Evolutionary conservation across 352 stramenopile species (phyloP).

Genomic region (Hyaloperonospora brassicae): DNA sequence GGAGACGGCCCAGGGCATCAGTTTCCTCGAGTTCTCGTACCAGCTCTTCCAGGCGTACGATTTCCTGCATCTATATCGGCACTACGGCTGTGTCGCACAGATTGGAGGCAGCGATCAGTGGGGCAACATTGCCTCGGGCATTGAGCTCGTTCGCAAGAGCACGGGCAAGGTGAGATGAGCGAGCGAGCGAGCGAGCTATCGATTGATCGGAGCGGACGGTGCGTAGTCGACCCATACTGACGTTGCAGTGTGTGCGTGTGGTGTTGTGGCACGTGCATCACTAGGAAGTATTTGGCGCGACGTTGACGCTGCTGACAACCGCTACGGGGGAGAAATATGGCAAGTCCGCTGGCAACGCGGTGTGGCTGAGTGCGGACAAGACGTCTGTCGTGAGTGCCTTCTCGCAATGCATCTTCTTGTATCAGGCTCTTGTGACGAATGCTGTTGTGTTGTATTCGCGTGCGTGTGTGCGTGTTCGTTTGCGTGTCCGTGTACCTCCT

Average conservation of each 20-base stretch:
- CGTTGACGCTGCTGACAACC: slow-evolving; percentile 95
- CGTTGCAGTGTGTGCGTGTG: too few species aligned
- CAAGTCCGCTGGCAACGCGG: slow-evolving; percentile 96
- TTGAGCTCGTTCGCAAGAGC: slow-evolving; percentile 92
- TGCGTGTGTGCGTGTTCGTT: neutral
- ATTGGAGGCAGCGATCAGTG: slow-evolving; percentile 99
- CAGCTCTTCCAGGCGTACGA: slow-evolving; percentile 99
- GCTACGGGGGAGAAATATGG: slow-evolving; percentile 98
- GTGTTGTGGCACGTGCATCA: neutral
- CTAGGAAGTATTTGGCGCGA: slow-evolving; percentile 90
- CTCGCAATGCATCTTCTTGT: slow-evolving; percentile 1
- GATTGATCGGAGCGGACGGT: too few species aligned
- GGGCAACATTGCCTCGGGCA: slow-evolving; percentile 98
- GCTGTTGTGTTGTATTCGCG: slow-evolving; percentile 1
- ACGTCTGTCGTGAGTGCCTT: slow-evolving; percentile 89
- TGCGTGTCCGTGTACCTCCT: too few species aligned
- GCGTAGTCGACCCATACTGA: too few species aligned
- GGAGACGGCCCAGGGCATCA: slow-evolving; percentile 91
- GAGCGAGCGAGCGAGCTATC: neutral
- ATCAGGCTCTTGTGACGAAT: slow-evolving; percentile 4
- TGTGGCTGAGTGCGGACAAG: slow-evolving; percentile 95
- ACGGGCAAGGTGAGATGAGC: slow-evolving; percentile 39
- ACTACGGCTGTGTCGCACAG: slow-evolving; percentile 91
- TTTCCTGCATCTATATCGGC: slow-evolving; percentile 93
- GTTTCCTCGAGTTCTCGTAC: slow-evolving; percentile 99